Conservation (phyloP, 306 rosid genomes). For the Begonia masoniana region DNA sequence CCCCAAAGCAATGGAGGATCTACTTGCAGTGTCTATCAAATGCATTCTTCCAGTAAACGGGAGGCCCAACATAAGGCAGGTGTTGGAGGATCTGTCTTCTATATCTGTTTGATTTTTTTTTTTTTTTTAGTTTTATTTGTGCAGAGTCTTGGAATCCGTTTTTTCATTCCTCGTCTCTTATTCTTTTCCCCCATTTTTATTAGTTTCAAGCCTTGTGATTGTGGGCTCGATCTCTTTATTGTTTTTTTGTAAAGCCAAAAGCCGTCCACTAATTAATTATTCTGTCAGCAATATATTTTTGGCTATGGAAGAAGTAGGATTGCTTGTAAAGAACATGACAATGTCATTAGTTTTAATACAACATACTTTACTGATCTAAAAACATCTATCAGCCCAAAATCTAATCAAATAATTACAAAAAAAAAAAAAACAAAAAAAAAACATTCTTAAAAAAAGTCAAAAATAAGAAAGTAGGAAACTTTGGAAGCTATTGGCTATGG, state of each 20-base stretch:
- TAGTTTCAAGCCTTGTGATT: constrained; percentile 47
- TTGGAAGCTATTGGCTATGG: too few relatives aligned
- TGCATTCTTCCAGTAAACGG: constrained; percentile 96
- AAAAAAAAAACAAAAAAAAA: too few relatives aligned
- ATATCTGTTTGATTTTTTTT: constrained; percentile 40
- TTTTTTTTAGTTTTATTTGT: neutral
- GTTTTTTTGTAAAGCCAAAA: constrained; percentile 72
- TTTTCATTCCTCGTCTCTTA: constrained; percentile 43
- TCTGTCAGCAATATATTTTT: too few relatives aligned
- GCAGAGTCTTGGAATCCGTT: neutral
- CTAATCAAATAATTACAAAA: too few relatives aligned
- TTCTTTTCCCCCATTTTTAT: constrained; percentile 19
- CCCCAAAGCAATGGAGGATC: constrained; percentile 59
- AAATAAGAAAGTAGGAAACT: too few relatives aligned
- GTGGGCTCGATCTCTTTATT: constrained; percentile 41
- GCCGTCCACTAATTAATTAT: constrained; percentile 29
- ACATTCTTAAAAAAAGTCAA: too few relatives aligned
- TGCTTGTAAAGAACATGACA: too few relatives aligned
- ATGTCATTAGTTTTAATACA: too few relatives aligned
- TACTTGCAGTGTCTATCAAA: constrained; percentile 69
- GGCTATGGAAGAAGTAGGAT: too few relatives aligned
- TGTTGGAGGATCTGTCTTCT: constrained; percentile 73
- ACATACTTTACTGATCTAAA: too few relatives aligned
- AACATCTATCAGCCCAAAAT: too few relatives aligned
- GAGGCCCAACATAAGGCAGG: constrained; percentile 99